Conservation (phyloP, 495 filamentous ascomycete species). For the Xylaria flabelliformis region DNA sequence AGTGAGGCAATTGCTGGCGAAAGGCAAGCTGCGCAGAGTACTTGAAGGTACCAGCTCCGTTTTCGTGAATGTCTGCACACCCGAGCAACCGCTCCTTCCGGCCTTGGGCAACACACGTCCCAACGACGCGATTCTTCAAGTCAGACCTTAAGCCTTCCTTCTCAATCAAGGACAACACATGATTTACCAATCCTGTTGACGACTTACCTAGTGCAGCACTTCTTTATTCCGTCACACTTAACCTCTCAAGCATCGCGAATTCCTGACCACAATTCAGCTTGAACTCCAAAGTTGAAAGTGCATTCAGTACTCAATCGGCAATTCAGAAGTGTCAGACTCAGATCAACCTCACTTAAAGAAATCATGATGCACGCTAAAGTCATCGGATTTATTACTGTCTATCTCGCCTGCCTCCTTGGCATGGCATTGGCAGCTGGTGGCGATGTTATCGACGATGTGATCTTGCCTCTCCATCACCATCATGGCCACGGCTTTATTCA, state of each 20-base stretch:
- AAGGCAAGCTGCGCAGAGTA: background rate
- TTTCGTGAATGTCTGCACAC: background rate
- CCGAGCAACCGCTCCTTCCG: background rate
- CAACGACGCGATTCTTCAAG: background rate
- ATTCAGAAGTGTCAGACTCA: background rate
- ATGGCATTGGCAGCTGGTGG: conserved; percentile 2
- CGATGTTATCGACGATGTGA: background rate
- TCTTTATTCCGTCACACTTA: too few species aligned
- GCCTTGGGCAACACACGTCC: background rate
- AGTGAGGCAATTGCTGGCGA: background rate
- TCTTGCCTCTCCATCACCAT: conserved; percentile 5
- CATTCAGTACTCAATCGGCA: background rate
- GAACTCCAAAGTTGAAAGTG: too few species aligned
- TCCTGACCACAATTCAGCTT: background rate
- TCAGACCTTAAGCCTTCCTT: background rate
- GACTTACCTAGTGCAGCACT: background rate
- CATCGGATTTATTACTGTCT: background rate
- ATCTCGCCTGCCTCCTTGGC: conserved; percentile 5
- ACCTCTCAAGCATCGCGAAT: background rate
- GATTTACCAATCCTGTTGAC: background rate
- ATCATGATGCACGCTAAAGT: conserved; percentile 9
- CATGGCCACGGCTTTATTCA: background rate
- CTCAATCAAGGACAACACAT: background rate
- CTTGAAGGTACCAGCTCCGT: background rate
- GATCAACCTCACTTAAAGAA: background rate